A percentile compares a stretch with the other conserved stretches of the same genome.
phyloP scores from a whole-genome alignment of 2,329 filamentous ascomycete species.

The Aspergillus sclerotialis region DNA sequence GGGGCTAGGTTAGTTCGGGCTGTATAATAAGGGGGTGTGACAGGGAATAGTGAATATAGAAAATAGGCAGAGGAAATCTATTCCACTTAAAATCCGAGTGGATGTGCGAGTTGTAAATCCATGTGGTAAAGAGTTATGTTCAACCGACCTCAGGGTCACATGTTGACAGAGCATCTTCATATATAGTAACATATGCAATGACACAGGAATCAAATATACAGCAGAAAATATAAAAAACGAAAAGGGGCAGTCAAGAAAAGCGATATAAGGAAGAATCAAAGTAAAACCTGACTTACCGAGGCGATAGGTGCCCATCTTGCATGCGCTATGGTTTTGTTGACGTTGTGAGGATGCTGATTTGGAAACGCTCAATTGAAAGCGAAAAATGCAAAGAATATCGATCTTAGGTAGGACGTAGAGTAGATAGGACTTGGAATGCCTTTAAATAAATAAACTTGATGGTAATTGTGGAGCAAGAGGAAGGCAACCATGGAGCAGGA shows the following conservation, averaged over 20 bases:
- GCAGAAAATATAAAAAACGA: not conserved
- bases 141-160: not conserved
- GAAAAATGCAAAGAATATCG: no score
- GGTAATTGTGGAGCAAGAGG: no score
- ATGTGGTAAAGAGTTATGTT: not conserved
- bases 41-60: not conserved
- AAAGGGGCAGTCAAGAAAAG: not conserved
- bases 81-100: not conserved
- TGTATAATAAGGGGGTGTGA: not conserved
- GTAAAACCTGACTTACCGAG: slow-evolving; percentile 12
- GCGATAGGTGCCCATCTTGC: slow-evolving; percentile 11
- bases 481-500: no score
- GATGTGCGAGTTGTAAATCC: not conserved
- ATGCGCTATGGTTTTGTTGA: not conserved
- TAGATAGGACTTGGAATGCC: no score
- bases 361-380: no score
- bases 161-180: no score
- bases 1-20: slow-evolving; percentile 9
- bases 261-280: not conserved
- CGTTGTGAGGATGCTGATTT: no score
- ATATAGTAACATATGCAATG: no score
- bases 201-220: slow-evolving; percentile 1
- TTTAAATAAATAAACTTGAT: no score
- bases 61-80: not conserved
- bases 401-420: no score